A percentile compares a stretch with the other conserved stretches of the same genome.
Evolutionary conservation across 2,329 filamentous ascomycete species (phyloP).

Genomic region (Penicillium concentricum): DNA sequence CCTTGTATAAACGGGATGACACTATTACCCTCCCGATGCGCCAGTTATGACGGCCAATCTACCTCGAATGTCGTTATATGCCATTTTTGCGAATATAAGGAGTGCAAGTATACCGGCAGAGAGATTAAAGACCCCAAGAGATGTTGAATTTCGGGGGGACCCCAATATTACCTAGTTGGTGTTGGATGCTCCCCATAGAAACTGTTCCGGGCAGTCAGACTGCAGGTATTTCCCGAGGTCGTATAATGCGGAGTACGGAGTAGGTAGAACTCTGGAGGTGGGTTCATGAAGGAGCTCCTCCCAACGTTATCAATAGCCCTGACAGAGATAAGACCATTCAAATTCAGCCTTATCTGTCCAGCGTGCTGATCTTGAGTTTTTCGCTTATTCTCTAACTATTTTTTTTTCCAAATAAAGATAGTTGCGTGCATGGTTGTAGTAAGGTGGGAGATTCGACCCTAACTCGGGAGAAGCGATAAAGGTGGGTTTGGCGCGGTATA

Average conservation of each 20-base stretch:
- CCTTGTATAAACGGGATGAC: background rate
- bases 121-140: no score
- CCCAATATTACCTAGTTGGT: background rate
- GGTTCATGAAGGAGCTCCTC: background rate
- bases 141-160: no score
- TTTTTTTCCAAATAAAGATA: background rate
- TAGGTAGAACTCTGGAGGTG: background rate
- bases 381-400: background rate
- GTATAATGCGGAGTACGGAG: background rate
- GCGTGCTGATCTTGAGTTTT: background rate
- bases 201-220: background rate
- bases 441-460: no score
- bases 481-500: no score
- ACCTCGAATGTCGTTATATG: constrained; percentile 50
- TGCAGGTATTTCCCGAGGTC: background rate
- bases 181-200: background rate
- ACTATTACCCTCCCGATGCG: constrained; percentile 58
- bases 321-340: background rate
- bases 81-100: constrained; percentile 9
- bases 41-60: constrained; percentile 60
- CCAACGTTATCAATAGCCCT: background rate
- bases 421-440: background rate
- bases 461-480: no score
- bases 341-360: background rate
- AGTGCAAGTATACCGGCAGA: background rate